Conservation (phyloP, 2,329 filamentous ascomycete species). For the Alternaria sp. region DNA sequence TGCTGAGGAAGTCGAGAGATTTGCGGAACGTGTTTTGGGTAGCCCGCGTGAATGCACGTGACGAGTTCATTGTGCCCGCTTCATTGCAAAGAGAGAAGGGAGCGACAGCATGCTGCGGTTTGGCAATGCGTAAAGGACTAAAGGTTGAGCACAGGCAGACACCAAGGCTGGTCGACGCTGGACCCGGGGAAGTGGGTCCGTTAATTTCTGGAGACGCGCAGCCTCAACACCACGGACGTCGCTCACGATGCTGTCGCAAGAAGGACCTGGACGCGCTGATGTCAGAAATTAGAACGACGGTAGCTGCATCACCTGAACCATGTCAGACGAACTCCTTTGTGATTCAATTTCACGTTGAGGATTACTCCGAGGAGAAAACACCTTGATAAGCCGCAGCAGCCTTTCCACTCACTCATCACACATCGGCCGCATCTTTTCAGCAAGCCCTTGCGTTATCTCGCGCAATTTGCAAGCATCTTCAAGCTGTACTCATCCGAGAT, state of each 20-base stretch:
- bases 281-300: too few relatives aligned
- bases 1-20: constrained; percentile 50
- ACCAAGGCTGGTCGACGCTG: constrained; percentile 18
- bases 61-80: constrained; percentile 45
- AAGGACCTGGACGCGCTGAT: too few relatives aligned
- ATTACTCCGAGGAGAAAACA: neutral
- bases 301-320: too few relatives aligned
- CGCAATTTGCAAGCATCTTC: neutral
- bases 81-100: constrained; percentile 37
- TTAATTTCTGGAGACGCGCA: neutral
- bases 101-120: constrained; percentile 24
- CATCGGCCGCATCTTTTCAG: neutral
- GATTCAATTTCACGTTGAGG: neutral
- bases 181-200: constrained; percentile 20
- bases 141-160: constrained; percentile 30
- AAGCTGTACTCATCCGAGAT: fast-evolving
- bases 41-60: constrained; percentile 46
- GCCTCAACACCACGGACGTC: constrained; percentile 49
- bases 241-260: constrained; percentile 16
- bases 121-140: constrained; percentile 19
- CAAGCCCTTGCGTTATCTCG: neutral
- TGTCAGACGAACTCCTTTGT: neutral
- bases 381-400: too few relatives aligned
- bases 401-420: neutral
- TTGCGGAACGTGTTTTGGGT: constrained; percentile 45